Evolutionary conservation across 331 rosid genomes (phyloP), one percentile per base, ranked within the genome.

Genomic region (Stylosanthes scabra): DNA sequence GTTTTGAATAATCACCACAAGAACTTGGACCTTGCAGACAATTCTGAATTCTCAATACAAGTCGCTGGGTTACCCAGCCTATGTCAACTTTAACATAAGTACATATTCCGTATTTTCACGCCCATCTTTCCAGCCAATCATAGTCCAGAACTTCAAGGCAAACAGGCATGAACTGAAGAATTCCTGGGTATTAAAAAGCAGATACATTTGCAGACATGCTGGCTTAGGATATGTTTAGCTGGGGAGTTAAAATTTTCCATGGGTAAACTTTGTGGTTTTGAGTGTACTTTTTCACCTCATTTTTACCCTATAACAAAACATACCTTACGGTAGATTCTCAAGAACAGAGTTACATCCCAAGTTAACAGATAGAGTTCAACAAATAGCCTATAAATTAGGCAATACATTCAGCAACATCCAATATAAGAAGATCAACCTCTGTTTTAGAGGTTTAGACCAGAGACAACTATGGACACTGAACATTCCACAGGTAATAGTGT

Each of bases 141-240:
- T 44, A 66, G 49, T 68, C 61, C 66, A 29, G 59, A 51, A n/a
- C 62, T 45, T 68, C 64, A 46, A 72, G 75, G 55, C 42, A 40
- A 55, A 56, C 59, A 51, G 55, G 66, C 79, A 66, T 74, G 63
- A 78, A 28, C 73, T 71, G 54, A 65, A 81, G 59, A 57, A 65
- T 52, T 49, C 27, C 66, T 46, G 70, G 42, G 50, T 14, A 72
- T 54, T 44, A 60, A 66, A 69, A 66, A 59, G 37, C 37, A 3
- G 37, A 31, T 31, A 31, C 3, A 31, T 31, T 31, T 31, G 25
- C 25, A 20, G 25, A 20, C 25, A 20, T 31, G 37, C 5, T 31
- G 37, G 5, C 37, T 31, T 31, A 31, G 78, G 25, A 50, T 64
- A 59, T 25, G 54, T 15, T 57, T 31, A 31, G 5, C 3, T 40